phyloP scores from a whole-genome alignment of 1,284 basidiomycete species.

The Xerocomus amazonicus region DNA sequence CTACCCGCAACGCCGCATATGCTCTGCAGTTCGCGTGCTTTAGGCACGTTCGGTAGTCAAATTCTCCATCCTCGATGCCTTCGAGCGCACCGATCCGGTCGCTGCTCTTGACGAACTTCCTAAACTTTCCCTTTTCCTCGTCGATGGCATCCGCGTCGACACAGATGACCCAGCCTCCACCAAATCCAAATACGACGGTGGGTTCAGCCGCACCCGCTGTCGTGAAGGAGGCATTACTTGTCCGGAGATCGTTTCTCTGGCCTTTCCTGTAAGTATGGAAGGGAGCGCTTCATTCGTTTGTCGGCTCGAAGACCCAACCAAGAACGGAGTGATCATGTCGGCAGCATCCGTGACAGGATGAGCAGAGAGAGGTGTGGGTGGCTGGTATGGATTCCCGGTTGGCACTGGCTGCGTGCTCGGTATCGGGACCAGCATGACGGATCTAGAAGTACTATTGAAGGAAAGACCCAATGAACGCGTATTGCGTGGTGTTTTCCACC shows the following conservation, averaged over 20 bases:
- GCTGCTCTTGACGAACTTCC: conserved; percentile 8
- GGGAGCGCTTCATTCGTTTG: not conserved
- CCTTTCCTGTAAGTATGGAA: not conserved
- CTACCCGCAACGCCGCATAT: too few species aligned
- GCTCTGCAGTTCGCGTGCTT: too few species aligned
- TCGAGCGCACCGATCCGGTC: conserved; percentile 8
- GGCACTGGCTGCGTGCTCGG: not conserved
- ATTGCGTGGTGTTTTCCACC: conserved; percentile 2
- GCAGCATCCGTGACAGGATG: conserved; percentile 14
- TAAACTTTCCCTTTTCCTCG: conserved; percentile 2
- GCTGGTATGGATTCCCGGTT: not conserved
- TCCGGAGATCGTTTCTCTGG: conserved; percentile 9
- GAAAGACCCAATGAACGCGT: not conserved
- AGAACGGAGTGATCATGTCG: conserved; percentile 27
- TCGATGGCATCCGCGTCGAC: not conserved
- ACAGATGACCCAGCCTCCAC: not conserved
- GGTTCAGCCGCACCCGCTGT: conserved; percentile 22
- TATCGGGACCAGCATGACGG: not conserved
- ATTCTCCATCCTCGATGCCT: conserved; percentile 6
- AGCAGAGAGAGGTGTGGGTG: not conserved
- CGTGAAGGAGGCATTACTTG: not conserved
- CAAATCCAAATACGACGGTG: conserved; percentile 21
- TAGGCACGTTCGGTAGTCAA: not conserved
- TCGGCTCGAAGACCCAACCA: conserved; percentile 6
- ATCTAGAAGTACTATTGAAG: not conserved